Conservation (phyloP, 2,329 filamentous ascomycete species). For the Arthrinium phaeospermum region DNA sequence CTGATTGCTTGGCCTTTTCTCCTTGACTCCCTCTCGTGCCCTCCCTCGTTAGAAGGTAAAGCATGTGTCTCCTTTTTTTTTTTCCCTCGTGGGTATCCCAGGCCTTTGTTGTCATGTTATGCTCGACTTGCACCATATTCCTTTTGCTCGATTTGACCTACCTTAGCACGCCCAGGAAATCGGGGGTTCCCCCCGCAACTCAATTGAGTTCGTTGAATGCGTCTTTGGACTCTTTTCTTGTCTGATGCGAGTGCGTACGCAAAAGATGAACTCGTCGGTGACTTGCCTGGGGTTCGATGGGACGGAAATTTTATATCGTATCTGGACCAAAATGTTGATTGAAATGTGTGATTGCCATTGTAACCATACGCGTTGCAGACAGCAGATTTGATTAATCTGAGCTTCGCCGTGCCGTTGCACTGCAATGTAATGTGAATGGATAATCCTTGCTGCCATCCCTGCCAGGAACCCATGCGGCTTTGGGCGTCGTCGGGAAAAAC, state of each 20-base stretch:
- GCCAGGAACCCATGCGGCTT: constrained; percentile 5
- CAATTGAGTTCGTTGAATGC: background rate
- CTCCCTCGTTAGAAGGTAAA: background rate
- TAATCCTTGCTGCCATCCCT: background rate
- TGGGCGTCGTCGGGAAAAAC: background rate
- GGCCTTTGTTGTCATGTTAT: background rate
- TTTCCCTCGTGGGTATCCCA: background rate
- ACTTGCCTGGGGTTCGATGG: background rate
- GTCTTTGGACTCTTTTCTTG: background rate
- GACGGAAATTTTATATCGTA: constrained; percentile 14
- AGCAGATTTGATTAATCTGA: constrained; percentile 17
- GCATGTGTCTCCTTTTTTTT: background rate
- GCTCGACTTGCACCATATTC: constrained; percentile 2
- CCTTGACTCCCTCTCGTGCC: background rate
- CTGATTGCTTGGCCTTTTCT: constrained; percentile 1
- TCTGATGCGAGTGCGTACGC: background rate
- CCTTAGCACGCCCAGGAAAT: background rate
- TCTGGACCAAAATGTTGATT: constrained; percentile 12
- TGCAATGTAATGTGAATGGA: constrained; percentile 1
- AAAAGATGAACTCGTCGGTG: background rate
- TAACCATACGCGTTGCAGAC: constrained; percentile 12
- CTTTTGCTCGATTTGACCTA: constrained; percentile 13
- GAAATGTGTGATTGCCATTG: background rate
- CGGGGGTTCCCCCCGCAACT: background rate
- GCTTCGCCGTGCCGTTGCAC: constrained; percentile 13